Evolutionary conservation across 805 yeast species (phyloP).

Genomic region (Ogataea ganodermae): DNA sequence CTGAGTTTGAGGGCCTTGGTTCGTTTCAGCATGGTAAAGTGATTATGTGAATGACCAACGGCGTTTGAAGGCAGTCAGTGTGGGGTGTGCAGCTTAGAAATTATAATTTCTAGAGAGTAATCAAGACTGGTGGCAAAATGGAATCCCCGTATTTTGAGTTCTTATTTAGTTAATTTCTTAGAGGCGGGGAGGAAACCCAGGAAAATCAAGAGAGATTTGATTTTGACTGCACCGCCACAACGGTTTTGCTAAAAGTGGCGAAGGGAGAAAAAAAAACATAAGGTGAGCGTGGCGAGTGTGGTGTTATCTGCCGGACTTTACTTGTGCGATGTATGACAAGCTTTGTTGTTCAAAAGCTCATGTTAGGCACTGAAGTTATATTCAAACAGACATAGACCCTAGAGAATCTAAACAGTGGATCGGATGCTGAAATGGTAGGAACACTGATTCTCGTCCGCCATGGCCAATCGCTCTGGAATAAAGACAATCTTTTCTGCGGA

Average conservation of each 20-base stretch:
- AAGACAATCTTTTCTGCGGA: constrained; percentile 76
- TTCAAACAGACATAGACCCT: background rate
- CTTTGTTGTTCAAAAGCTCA: background rate
- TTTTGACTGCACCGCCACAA: constrained; percentile 8
- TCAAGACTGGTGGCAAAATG: constrained; percentile 20
- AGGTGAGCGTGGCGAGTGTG: constrained; percentile 1
- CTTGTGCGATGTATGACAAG: background rate
- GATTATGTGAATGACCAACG: no score
- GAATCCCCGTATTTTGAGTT: constrained; percentile 6
- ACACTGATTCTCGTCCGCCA: constrained; percentile 66
- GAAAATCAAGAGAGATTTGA: background rate
- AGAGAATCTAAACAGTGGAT: background rate
- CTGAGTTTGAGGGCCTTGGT: background rate
- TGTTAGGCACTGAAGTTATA: background rate
- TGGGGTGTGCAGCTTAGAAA: constrained; percentile 16
- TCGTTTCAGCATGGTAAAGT: constrained; percentile 10
- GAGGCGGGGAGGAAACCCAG: constrained; percentile 1
- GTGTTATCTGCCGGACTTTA: constrained; percentile 1
- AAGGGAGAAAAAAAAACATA: background rate
- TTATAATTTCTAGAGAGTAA: constrained; percentile 19
- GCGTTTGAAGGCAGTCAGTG: no score
- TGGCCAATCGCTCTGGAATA: constrained; percentile 82
- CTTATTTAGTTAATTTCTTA: background rate
- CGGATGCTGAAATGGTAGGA: constrained; percentile 22
- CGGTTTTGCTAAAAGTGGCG: background rate